These are phyloP conservation scores for Stipa capillata DNA, from an alignment of 176 grass and related monocot species.

Conservation along the genomic window DNA sequence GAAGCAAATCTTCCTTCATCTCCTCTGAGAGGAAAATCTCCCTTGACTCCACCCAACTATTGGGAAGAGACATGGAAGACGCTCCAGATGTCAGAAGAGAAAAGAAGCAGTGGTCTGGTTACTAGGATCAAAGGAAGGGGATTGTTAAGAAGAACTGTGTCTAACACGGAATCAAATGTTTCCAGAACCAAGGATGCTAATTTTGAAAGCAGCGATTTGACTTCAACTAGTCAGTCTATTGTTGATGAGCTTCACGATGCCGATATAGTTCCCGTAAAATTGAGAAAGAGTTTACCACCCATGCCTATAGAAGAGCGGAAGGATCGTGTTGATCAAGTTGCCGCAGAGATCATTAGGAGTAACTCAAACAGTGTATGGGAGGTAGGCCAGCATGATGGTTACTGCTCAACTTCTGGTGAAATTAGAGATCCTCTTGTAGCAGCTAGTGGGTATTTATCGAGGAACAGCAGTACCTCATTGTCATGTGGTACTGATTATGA, in stretches of 20 bases:
- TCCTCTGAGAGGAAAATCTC: constrained; percentile 31
- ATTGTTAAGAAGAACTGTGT: constrained; percentile 37
- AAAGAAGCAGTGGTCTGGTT: constrained; percentile 8
- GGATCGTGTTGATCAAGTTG: constrained; percentile 12
- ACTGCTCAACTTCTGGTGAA: constrained; percentile 18
- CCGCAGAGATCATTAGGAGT: constrained; percentile 4
- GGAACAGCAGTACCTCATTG: constrained; percentile 21
- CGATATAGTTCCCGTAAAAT: constrained; percentile 13
- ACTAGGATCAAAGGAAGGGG: constrained; percentile 41
- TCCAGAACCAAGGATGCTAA: constrained; percentile 23
- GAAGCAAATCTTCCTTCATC: constrained; percentile 66
- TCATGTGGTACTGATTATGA: constrained; percentile 23
- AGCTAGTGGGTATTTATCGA: constrained; percentile 24
- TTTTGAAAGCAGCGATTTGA: constrained; percentile 10
- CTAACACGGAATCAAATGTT: constrained; percentile 33
- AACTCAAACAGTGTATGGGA: constrained; percentile 19
- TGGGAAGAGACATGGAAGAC: constrained; percentile 97
- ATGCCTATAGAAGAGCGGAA: constrained; percentile 15
- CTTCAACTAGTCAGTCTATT: constrained; percentile 13
- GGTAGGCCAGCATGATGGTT: background rate
- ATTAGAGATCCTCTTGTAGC: constrained; percentile 18
- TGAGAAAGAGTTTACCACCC: background rate
- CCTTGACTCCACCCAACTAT: constrained; percentile 47
- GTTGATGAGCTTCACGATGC: constrained; percentile 10
- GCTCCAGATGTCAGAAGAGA: constrained; percentile 48